Evolutionary conservation across 1,284 basidiomycete genomes (phyloP).

Genomic region (Trichosporon sp.): DNA sequence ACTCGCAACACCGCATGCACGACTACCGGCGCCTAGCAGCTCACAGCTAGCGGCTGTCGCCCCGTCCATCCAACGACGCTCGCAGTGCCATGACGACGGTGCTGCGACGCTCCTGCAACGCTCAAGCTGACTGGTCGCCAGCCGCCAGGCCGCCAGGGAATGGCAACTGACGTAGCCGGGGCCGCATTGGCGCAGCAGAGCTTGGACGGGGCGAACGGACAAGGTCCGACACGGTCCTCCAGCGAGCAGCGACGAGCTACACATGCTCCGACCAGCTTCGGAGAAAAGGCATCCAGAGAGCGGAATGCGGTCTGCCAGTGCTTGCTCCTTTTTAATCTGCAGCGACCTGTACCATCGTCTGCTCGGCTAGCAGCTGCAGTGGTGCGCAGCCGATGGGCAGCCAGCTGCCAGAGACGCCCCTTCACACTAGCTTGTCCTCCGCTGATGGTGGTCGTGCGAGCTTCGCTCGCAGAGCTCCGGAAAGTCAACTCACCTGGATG

Average conservation of each 20-base stretch:
- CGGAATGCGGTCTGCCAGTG: no score
- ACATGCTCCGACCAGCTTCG: neutral
- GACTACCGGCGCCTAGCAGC: no score
- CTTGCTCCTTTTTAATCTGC: no score
- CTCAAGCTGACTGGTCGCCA: neutral
- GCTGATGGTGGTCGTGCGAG: neutral
- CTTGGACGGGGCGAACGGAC: neutral
- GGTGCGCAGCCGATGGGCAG: neutral
- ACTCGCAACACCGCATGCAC: no score
- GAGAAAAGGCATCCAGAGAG: neutral
- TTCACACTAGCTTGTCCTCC: neutral
- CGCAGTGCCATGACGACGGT: neutral
- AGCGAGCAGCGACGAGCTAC: neutral
- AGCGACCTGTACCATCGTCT: no score
- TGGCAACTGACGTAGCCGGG: neutral
- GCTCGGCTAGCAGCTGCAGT: neutral
- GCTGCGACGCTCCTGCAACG: neutral
- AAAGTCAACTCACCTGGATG: slow-evolving; percentile 64
- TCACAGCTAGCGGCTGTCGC: no score
- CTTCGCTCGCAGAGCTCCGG: neutral
- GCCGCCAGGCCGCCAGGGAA: neutral
- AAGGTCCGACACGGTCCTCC: neutral
- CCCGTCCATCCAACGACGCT: no score
- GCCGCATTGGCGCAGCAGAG: neutral
- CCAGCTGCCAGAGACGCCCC: neutral